Percentiles rank a stretch among this genome's conserved stretches.
Conservation (phyloP, 2,329 filamentous ascomycete species). For the Zymoseptoria pseudotritici region DNA sequence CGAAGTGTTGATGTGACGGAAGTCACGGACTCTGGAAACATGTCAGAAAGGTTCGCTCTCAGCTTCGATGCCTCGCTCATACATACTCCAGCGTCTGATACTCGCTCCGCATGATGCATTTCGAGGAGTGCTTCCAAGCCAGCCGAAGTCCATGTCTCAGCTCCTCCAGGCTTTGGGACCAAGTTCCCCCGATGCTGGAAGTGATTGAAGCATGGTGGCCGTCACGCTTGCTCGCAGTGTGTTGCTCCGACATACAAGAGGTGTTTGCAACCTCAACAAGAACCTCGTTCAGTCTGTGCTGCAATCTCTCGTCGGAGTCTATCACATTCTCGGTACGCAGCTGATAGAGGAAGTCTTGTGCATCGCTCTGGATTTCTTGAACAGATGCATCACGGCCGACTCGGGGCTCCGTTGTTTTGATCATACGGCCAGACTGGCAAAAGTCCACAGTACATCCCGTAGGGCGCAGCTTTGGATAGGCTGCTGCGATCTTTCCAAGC, state of each 20-base stretch:
- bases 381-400: constrained; percentile 1
- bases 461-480: constrained; percentile 1
- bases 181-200: not conserved
- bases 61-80: not conserved
- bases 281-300: not conserved
- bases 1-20: constrained; percentile 1
- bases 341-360: constrained; percentile 2
- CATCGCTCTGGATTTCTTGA: constrained; percentile 1
- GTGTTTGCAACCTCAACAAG: not conserved
- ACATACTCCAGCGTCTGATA: not conserved
- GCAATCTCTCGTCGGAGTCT: not conserved
- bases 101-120: constrained; percentile 9
- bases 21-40: not conserved
- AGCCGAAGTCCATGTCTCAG: constrained; percentile 3
- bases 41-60: not conserved
- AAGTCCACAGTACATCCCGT: constrained; percentile 2
- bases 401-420: constrained; percentile 5
- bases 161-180: not conserved
- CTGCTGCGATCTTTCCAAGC: not conserved
- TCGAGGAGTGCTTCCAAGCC: constrained; percentile 6
- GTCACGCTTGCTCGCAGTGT: not conserved
- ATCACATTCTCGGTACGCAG: constrained; percentile 2
- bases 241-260: not conserved
- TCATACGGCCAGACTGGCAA: constrained; percentile 6
- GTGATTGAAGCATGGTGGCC: not conserved